A percentile compares a stretch with the other conserved stretches of the same genome.
These are phyloP conservation scores for Tremella fuciformis DNA, from an alignment of 768 basidiomycete species.

Conservation along the genomic window DNA sequence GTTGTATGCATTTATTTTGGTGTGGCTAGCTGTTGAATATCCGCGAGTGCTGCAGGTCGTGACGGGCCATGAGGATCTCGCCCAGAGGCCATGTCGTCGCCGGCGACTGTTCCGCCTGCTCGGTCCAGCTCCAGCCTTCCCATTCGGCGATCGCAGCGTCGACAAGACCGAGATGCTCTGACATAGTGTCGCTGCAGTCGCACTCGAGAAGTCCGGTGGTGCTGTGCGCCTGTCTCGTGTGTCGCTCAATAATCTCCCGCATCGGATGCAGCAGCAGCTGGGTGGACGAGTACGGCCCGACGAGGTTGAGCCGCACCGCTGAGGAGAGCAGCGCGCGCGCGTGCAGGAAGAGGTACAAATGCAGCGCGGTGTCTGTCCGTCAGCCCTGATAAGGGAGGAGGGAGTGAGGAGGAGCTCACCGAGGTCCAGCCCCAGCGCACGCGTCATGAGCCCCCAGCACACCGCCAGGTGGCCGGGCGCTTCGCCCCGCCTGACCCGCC, in stretches of 20 bases:
- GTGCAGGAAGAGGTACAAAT: constrained; percentile 89
- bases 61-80: constrained; percentile 82
- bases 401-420: constrained; percentile 55
- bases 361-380: constrained; percentile 56
- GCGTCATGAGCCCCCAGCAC: constrained; percentile 85
- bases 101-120: constrained; percentile 59
- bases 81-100: constrained; percentile 94
- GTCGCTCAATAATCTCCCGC: constrained; percentile 63
- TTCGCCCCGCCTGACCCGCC: constrained; percentile 63
- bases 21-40: constrained; percentile 69
- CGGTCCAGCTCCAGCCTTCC: constrained; percentile 33
- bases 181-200: neutral
- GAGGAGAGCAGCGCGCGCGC: constrained; percentile 85
- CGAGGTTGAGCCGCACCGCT: constrained; percentile 81
- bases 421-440: constrained; percentile 67
- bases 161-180: neutral
- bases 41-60: constrained; percentile 91
- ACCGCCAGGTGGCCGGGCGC: constrained; percentile 78
- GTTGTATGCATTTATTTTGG: too few species aligned
- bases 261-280: constrained; percentile 75
- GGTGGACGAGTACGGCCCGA: constrained; percentile 91
- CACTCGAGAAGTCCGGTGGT: neutral
- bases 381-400: neutral
- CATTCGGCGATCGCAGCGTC: neutral
- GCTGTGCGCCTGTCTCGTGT: constrained; percentile 44